These are phyloP conservation scores for Naganishia sp. DNA, from an alignment of 1,284 basidiomycete species.

Conservation along the genomic window DNA sequence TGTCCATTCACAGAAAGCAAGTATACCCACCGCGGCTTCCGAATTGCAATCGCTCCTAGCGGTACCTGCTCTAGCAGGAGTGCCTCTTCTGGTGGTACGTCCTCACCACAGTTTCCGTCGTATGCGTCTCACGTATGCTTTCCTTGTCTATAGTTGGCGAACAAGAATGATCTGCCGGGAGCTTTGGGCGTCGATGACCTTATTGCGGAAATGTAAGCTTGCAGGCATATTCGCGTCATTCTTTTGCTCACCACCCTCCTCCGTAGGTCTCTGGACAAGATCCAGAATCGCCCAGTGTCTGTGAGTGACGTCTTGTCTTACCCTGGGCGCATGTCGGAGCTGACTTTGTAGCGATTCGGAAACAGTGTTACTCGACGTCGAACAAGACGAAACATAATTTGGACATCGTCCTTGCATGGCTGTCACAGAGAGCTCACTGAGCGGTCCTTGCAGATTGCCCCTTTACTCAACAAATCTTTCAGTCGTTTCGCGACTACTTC, in stretches of 20 bases:
- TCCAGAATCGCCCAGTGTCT: constrained; percentile 79
- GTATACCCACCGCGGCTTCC: constrained; percentile 81
- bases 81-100: constrained; percentile 81
- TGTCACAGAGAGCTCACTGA: constrained; percentile 52
- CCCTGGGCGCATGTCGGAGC: neutral
- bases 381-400: constrained; percentile 95
- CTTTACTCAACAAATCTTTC: neutral
- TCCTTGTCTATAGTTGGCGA: constrained; percentile 68
- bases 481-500: too few relatives aligned
- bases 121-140: neutral
- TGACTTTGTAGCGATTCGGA: neutral
- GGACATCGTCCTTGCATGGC: constrained; percentile 59
- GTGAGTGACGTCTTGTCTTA: constrained; percentile 58
- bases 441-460: neutral
- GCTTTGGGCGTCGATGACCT: constrained; percentile 83
- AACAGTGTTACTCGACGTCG: constrained; percentile 57
- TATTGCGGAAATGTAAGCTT: constrained; percentile 72
- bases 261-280: constrained; percentile 63
- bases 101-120: neutral
- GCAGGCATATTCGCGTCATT: constrained; percentile 16
- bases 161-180: constrained; percentile 87
- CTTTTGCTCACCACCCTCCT: constrained; percentile 15
- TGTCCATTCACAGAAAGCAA: constrained; percentile 61
- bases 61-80: constrained; percentile 70
- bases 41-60: constrained; percentile 84